Evolutionary conservation across 2,329 filamentous ascomycete genomes (phyloP).

Genomic region (Paecilomyces sp.): DNA sequence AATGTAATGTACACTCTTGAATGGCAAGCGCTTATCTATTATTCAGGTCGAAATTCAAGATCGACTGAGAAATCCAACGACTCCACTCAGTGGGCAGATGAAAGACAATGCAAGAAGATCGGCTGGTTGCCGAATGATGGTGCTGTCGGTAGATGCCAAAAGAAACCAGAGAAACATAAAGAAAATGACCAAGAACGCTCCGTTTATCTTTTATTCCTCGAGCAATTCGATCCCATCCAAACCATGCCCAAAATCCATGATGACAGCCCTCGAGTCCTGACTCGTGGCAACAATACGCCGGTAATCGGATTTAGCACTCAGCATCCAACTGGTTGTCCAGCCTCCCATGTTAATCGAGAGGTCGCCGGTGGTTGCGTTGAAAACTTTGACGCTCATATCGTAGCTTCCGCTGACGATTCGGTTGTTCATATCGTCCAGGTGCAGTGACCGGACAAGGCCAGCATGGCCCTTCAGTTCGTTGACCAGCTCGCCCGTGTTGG

Average conservation of each 20-base stretch:
- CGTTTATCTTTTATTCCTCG: slow-evolving; percentile 24
- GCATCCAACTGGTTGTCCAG: slow-evolving; percentile 95
- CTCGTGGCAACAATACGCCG: slow-evolving; percentile 89
- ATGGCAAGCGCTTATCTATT: slow-evolving; percentile 1
- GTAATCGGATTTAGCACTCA: slow-evolving; percentile 94
- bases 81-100: slow-evolving; percentile 24
- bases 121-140: neutral
- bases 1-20: neutral
- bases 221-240: slow-evolving; percentile 48
- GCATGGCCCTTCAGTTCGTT: slow-evolving; percentile 76
- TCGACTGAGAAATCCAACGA: slow-evolving; percentile 22
- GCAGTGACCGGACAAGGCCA: slow-evolving; percentile 78
- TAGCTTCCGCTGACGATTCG: slow-evolving; percentile 89
- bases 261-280: slow-evolving; percentile 84
- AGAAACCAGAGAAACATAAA: neutral
- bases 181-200: slow-evolving; percentile 5
- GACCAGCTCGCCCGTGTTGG: slow-evolving; percentile 77
- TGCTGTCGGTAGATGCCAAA: neutral
- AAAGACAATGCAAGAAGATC: slow-evolving; percentile 12
- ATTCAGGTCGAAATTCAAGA: slow-evolving; percentile 3
- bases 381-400: slow-evolving; percentile 92
- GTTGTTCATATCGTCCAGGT: slow-evolving; percentile 80
- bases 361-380: slow-evolving; percentile 73
- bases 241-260: slow-evolving; percentile 80
- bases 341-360: slow-evolving; percentile 79